Evolutionary conservation across 257 asterid genomes (phyloP).

Genomic region (Capsicum pubescens): DNA sequence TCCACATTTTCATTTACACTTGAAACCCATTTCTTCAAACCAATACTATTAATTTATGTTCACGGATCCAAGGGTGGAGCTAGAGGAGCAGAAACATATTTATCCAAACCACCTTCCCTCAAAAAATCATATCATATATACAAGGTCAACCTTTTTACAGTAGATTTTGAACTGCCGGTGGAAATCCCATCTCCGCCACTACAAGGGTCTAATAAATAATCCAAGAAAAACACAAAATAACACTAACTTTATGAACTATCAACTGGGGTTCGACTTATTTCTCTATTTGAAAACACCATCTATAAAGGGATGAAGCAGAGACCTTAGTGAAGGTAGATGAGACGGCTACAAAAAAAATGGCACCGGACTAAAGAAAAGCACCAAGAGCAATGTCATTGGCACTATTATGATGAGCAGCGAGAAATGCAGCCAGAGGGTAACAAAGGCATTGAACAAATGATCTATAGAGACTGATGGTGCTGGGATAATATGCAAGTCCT

Average conservation of each 20-base stretch:
- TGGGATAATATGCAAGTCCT: background rate
- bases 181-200: background rate
- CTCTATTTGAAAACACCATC: background rate
- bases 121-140: background rate
- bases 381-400: slow-evolving; percentile 38
- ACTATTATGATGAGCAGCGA: slow-evolving; percentile 5
- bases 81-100: background rate
- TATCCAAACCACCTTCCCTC: too few relatives aligned
- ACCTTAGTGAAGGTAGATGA: slow-evolving; percentile 81
- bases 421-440: background rate
- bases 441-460: slow-evolving; percentile 13
- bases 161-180: too few relatives aligned
- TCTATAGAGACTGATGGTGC: background rate
- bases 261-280: background rate
- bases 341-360: slow-evolving; percentile 51
- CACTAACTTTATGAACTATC: background rate
- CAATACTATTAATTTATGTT: background rate
- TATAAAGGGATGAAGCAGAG: too few relatives aligned
- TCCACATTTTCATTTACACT: background rate
- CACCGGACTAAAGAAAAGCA: slow-evolving; percentile 88
- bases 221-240: background rate
- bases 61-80: background rate
- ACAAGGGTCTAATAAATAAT: background rate
- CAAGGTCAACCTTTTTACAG: background rate
- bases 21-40: background rate